Evolutionary conservation across 106 monocot species (phyloP).

Genomic region (Dendrobium nobile): DNA sequence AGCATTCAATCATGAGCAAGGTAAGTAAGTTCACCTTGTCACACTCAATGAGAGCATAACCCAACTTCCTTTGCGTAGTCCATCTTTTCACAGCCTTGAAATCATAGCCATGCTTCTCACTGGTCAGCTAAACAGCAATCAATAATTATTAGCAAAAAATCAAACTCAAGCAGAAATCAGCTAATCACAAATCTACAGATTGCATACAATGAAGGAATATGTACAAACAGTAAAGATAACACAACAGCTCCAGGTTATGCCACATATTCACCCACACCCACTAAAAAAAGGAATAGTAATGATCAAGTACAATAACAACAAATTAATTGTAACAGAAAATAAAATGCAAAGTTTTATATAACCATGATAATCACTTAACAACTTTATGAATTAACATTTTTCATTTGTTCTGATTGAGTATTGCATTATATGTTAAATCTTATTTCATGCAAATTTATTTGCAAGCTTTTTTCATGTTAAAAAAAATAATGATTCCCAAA

Average conservation of each 20-base stretch:
- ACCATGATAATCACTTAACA: neutral
- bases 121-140: slow-evolving; percentile 39
- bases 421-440: too few species aligned
- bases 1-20: neutral
- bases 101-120: slow-evolving; percentile 67
- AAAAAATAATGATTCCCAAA: slow-evolving; percentile 2
- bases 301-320: neutral
- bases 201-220: neutral
- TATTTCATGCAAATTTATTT: neutral
- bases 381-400: neutral
- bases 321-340: neutral
- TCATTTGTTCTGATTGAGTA: neutral
- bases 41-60: slow-evolving; percentile 88
- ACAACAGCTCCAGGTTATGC: neutral
- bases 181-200: neutral
- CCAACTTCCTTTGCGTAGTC: slow-evolving; percentile 85
- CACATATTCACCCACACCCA: neutral
- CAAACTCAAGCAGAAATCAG: neutral
- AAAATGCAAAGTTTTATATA: neutral
- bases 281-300: neutral
- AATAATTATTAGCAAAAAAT: neutral
- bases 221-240: neutral
- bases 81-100: slow-evolving; percentile 90
- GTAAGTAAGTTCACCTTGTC: slow-evolving; percentile 64
- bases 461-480: neutral